Percentiles rank a stretch among this genome's conserved stretches.
Conservation (phyloP, 176 grass and related monocot species). For the Phyllostachys edulis region DNA sequence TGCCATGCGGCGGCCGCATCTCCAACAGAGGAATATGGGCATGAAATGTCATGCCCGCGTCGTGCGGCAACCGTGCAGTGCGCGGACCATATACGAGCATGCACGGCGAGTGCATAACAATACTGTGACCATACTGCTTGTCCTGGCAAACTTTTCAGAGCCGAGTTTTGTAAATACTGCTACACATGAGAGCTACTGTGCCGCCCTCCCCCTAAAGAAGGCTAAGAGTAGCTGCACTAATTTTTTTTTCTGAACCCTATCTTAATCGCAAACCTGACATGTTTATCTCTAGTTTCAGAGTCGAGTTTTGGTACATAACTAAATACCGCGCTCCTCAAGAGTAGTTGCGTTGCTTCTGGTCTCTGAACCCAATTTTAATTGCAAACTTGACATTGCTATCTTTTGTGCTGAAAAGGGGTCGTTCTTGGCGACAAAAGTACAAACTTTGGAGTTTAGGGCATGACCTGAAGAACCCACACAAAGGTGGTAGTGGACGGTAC, state of each 20-base stretch:
- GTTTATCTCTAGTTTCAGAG: neutral
- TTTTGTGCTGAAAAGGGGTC: neutral
- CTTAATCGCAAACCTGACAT: neutral
- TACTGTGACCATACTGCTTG: too few species aligned
- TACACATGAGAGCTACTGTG: too few species aligned
- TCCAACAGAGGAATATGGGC: too few species aligned
- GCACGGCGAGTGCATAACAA: too few species aligned
- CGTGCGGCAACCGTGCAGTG: too few species aligned
- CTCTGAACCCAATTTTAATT: neutral
- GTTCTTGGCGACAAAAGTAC: slow-evolving; percentile 7
- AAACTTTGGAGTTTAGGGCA: slow-evolving; percentile 45
- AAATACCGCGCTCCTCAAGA: too few species aligned
- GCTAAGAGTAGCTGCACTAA: neutral
- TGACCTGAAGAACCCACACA: neutral
- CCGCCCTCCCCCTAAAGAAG: too few species aligned
- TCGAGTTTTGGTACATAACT: neutral
- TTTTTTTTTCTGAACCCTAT: neutral
- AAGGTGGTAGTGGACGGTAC: neutral
- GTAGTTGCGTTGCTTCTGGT: neutral
- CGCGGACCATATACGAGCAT: too few species aligned
- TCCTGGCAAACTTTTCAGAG: too few species aligned
- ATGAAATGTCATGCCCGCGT: too few species aligned
- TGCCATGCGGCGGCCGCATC: too few species aligned
- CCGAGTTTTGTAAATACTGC: too few species aligned
- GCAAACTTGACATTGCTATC: neutral